phyloP scores from a whole-genome alignment of 352 stramenopile genomes.

The Halophytophthora batemanensis region DNA sequence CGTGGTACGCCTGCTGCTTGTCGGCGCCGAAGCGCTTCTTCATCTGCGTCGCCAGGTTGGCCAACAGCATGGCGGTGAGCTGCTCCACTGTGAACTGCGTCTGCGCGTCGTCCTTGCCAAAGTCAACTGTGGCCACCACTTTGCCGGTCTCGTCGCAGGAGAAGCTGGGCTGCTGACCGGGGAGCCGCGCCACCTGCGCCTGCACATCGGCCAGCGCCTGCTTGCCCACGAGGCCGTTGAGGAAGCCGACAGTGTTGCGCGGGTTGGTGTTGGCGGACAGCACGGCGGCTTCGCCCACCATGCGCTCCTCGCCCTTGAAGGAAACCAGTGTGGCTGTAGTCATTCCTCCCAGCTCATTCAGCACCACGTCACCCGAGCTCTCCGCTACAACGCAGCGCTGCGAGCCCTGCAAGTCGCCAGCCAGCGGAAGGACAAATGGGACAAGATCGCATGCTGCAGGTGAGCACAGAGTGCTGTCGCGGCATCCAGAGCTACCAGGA shows the following conservation, averaged over 20 bases:
- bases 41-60: slow-evolving; percentile 69
- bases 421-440: background rate
- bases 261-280: slow-evolving; percentile 83
- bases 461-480: slow-evolving; percentile 3
- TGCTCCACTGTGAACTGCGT: slow-evolving; percentile 70
- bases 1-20: slow-evolving; percentile 35
- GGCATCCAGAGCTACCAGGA: slow-evolving; percentile 1
- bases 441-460: slow-evolving; percentile 6
- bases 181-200: slow-evolving; percentile 33
- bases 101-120: slow-evolving; percentile 33
- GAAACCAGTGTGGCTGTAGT: slow-evolving; percentile 83
- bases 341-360: slow-evolving; percentile 88
- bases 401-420: slow-evolving; percentile 57
- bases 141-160: slow-evolving; percentile 18
- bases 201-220: slow-evolving; percentile 40
- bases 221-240: slow-evolving; percentile 71
- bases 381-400: slow-evolving; percentile 76
- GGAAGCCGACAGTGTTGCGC: slow-evolving; percentile 69
- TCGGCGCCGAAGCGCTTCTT: slow-evolving; percentile 44
- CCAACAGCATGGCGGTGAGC: slow-evolving; percentile 74
- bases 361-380: slow-evolving; percentile 73
- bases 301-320: slow-evolving; percentile 85
- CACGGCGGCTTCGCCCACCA: slow-evolving; percentile 84
- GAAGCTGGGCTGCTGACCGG: slow-evolving; percentile 52
- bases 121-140: slow-evolving; percentile 66